phyloP scores from a whole-genome alignment of 352 stramenopile species.

The Plasmopara muralis region DNA sequence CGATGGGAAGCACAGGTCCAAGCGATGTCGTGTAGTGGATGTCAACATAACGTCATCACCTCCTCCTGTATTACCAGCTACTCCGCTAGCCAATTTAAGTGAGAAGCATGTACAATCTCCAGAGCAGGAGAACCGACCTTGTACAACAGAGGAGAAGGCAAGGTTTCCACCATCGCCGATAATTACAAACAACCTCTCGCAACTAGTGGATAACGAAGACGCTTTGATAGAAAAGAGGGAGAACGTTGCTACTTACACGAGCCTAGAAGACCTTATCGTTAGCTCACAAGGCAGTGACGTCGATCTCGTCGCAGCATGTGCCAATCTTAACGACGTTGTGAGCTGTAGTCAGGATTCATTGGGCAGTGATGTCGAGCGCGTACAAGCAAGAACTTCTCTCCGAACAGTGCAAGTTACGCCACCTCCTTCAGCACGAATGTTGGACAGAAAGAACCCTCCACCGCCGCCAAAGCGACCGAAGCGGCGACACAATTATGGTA shows the following conservation, averaged over 20 bases:
- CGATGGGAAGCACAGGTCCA: slow-evolving; percentile 16
- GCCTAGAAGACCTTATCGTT: slow-evolving; percentile 18
- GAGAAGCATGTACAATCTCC: slow-evolving; percentile 10
- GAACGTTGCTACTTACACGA: slow-evolving; percentile 18
- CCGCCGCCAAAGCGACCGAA: slow-evolving; percentile 38
- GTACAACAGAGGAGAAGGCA: slow-evolving; percentile 11
- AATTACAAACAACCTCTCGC: slow-evolving; percentile 5
- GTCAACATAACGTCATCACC: slow-evolving; percentile 13
- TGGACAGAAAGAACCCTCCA: slow-evolving; percentile 59
- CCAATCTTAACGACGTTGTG: slow-evolving; percentile 17
- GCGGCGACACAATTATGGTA: slow-evolving; percentile 19
- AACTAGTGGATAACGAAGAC: slow-evolving; percentile 9
- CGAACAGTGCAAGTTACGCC: slow-evolving; percentile 50
- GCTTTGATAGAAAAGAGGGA: slow-evolving; percentile 21
- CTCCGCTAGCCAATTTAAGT: slow-evolving; percentile 22
- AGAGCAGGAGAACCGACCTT: slow-evolving; percentile 4
- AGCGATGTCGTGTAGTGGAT: slow-evolving; percentile 11
- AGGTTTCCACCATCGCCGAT: slow-evolving; percentile 21
- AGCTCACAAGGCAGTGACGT: slow-evolving; percentile 22
- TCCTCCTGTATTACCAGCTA: slow-evolving; percentile 13
- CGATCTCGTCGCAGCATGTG: slow-evolving; percentile 20
- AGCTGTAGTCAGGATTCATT: slow-evolving; percentile 21
- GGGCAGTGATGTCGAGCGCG: slow-evolving; percentile 19
- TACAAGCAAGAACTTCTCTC: slow-evolving; percentile 16
- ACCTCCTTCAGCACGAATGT: slow-evolving; percentile 56